Evolutionary conservation across 768 basidiomycete genomes (phyloP).

Genomic region (Phlebiopsis flavidoalba): DNA sequence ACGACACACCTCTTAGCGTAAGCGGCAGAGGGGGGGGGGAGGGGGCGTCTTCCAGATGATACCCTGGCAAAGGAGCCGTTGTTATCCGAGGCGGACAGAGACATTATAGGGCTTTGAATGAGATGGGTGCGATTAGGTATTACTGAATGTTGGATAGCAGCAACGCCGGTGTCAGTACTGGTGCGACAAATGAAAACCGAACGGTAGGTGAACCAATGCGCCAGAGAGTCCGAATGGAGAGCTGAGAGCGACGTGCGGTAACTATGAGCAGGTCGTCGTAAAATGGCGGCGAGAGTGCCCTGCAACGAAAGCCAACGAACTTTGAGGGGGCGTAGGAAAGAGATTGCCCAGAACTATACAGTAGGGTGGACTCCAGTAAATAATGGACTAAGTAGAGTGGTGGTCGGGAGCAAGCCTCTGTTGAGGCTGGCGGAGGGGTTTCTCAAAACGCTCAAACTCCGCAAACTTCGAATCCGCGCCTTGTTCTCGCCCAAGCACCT

Average conservation of each 20-base stretch:
- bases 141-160: constrained; percentile 41
- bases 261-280: constrained; percentile 41
- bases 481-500: constrained; percentile 2
- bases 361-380: constrained; percentile 48
- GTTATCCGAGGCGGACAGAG: constrained; percentile 83
- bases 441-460: constrained; percentile 21
- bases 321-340: constrained; percentile 32
- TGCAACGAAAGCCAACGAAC: constrained; percentile 25
- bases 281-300: constrained; percentile 27
- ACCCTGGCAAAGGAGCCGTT: constrained; percentile 76
- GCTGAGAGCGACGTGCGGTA: constrained; percentile 30
- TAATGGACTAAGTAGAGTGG: constrained; percentile 49
- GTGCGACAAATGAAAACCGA: constrained; percentile 27
- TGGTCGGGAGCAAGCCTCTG: constrained; percentile 30
- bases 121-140: constrained; percentile 77
- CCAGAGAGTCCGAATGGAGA: constrained; percentile 26
- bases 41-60: constrained; percentile 84
- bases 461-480: constrained; percentile 24
- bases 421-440: constrained; percentile 13
- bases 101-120: constrained; percentile 76
- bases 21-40: constrained; percentile 81
- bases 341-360: constrained; percentile 48
- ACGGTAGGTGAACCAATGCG: constrained; percentile 23
- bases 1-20: constrained; percentile 73
- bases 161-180: constrained; percentile 22